Evolutionary conservation across 2,329 filamentous ascomycete species (phyloP).

Genomic region (Pseudogymnoascus sp.): DNA sequence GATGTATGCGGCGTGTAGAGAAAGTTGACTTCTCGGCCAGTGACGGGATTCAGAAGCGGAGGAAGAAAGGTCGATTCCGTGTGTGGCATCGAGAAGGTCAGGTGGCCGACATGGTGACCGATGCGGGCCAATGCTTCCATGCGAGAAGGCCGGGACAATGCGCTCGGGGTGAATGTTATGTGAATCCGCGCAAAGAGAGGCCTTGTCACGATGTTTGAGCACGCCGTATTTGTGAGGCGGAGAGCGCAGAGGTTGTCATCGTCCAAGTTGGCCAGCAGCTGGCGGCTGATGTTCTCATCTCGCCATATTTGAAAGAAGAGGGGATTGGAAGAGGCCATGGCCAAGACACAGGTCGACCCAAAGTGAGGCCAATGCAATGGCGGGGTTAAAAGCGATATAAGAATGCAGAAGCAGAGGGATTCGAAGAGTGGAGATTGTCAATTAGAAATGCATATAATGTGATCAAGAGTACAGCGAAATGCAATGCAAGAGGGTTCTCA

Average conservation of each 20-base stretch:
- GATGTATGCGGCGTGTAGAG: conserved; percentile 72
- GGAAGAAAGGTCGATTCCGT: conserved; percentile 73
- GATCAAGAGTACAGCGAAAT: background rate
- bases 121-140: conserved; percentile 70
- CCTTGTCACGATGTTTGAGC: conserved; percentile 62
- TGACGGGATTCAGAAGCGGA: conserved; percentile 71
- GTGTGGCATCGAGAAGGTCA: conserved; percentile 73
- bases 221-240: conserved; percentile 62
- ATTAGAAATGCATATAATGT: conserved; percentile 1
- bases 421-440: background rate
- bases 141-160: conserved; percentile 67
- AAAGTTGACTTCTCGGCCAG: conserved; percentile 72
- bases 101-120: conserved; percentile 69
- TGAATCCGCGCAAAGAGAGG: conserved; percentile 62
- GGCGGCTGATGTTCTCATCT: conserved; percentile 23
- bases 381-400: background rate
- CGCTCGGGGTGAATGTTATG: conserved; percentile 64
- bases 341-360: conserved; percentile 11
- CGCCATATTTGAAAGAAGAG: conserved; percentile 27
- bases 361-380: conserved; percentile 4
- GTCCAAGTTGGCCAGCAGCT: conserved; percentile 25
- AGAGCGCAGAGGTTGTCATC: conserved; percentile 43
- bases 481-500: background rate
- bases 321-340: conserved; percentile 26
- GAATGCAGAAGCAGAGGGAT: background rate